Evolutionary conservation across 108 stramenopile species (phyloP).

Genomic region (Fragilaria crotonensis): DNA sequence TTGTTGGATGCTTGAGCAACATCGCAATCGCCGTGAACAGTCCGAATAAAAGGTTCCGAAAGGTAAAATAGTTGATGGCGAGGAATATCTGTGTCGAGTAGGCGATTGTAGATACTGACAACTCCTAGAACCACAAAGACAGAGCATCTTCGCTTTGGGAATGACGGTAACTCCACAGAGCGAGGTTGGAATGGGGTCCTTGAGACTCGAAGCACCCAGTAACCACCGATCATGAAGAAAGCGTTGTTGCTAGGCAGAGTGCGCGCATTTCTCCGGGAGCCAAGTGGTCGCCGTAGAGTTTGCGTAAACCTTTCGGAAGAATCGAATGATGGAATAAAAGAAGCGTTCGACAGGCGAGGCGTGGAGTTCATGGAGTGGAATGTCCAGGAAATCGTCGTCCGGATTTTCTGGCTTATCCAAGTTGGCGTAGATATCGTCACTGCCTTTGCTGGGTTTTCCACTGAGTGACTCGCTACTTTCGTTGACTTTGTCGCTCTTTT

Average conservation of each 20-base stretch:
- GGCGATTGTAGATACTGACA: slow-evolving; percentile 87
- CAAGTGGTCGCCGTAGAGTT: slow-evolving; percentile 86
- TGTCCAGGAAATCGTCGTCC: slow-evolving; percentile 57
- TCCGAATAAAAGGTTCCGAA: slow-evolving; percentile 81
- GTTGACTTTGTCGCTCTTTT: slow-evolving; percentile 10
- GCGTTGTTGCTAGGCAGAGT: slow-evolving; percentile 81
- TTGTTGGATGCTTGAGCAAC: slow-evolving; percentile 73
- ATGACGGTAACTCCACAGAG: slow-evolving; percentile 88
- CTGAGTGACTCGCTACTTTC: slow-evolving; percentile 8
- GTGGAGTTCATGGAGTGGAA: slow-evolving; percentile 50
- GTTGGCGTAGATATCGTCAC: slow-evolving; percentile 20
- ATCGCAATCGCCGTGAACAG: slow-evolving; percentile 74
- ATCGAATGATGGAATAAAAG: slow-evolving; percentile 24
- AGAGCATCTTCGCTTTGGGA: slow-evolving; percentile 92
- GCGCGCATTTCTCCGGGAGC: slow-evolving; percentile 85
- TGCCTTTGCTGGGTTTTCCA: slow-evolving; percentile 30
- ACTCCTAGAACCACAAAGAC: slow-evolving; percentile 89
- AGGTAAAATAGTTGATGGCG: slow-evolving; percentile 95
- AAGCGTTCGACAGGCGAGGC: slow-evolving; percentile 30
- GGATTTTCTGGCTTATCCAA: slow-evolving; percentile 6
- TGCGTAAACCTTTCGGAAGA: slow-evolving; percentile 45
- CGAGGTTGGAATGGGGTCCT: slow-evolving; percentile 93
- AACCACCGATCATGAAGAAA: slow-evolving; percentile 98
- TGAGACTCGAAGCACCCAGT: slow-evolving; percentile 94
- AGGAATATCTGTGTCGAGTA: slow-evolving; percentile 78